A percentile compares a stretch with the other conserved stretches of the same genome.
Conservation (phyloP, 78 protist genomes). For the Bodo saltans region DNA sequence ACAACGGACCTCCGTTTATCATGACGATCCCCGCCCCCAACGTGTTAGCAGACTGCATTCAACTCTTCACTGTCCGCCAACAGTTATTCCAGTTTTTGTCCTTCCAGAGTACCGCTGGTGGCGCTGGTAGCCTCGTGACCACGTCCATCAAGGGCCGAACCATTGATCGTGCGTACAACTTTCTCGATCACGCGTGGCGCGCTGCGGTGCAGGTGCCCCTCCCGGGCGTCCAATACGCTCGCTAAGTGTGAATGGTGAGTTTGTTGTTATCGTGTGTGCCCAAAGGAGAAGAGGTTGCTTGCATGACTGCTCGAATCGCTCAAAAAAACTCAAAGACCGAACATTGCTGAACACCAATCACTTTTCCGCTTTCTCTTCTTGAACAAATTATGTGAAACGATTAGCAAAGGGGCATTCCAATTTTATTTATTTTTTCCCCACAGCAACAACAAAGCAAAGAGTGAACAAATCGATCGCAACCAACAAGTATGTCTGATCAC, state of each 20-base stretch:
- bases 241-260: neutral
- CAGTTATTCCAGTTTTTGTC: slow-evolving; percentile 18
- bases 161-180: slow-evolving; percentile 25
- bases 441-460: too few relatives aligned
- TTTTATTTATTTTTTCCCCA: too few relatives aligned
- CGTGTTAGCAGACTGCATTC: neutral
- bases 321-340: too few relatives aligned
- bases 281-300: neutral
- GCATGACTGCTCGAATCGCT: neutral
- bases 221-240: slow-evolving; percentile 5
- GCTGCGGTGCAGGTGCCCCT: slow-evolving; percentile 12
- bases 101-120: neutral
- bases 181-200: slow-evolving; percentile 23
- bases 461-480: too few relatives aligned
- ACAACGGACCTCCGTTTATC: slow-evolving; percentile 10
- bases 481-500: too few relatives aligned
- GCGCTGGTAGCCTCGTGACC: neutral
- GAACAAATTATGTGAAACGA: neutral
- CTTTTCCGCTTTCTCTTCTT: neutral
- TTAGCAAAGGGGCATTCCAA: neutral
- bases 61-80: neutral
- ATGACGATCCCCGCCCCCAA: slow-evolving; percentile 10
- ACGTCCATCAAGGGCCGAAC: neutral
- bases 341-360: too few relatives aligned
- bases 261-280: neutral